A percentile compares a stretch with the other conserved stretches of the same genome.
Conservation (phyloP, 2,329 filamentous ascomycete genomes). For the Ceratocystis eucalypticola region DNA sequence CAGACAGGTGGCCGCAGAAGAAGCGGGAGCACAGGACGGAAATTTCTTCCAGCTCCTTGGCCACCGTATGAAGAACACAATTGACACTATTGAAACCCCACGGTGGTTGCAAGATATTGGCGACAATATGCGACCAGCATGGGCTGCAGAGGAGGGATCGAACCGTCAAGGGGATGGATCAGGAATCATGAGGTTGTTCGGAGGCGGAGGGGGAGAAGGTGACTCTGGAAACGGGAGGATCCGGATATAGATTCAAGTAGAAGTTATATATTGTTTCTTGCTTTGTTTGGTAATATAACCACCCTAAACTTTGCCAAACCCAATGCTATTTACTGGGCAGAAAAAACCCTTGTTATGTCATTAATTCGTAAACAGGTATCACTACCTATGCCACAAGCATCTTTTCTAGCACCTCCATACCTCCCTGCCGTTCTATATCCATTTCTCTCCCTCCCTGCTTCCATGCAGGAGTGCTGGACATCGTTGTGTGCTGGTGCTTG, state of each 20-base stretch:
- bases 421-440: conserved; percentile 1
- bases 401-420: conserved; percentile 29
- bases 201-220: conserved; percentile 25
- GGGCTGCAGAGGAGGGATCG: conserved; percentile 52
- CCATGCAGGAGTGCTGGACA: conserved; percentile 44
- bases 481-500: conserved; percentile 34
- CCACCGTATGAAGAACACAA: conserved; percentile 79
- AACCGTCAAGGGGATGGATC: conserved; percentile 25
- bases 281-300: background rate
- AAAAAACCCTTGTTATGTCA: background rate
- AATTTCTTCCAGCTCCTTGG: conserved; percentile 75
- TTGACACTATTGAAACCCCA: conserved; percentile 69
- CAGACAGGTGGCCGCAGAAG: conserved; percentile 24
- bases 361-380: background rate
- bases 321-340: background rate
- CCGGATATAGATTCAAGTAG: conserved; percentile 22
- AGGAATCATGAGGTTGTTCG: conserved; percentile 47
- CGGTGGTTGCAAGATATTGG: conserved; percentile 67
- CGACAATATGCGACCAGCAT: conserved; percentile 44
- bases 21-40: conserved; percentile 55
- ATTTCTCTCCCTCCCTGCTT: conserved; percentile 33
- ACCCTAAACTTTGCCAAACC: background rate
- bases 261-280: background rate
- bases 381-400: background rate
- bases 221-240: conserved; percentile 27